phyloP scores from a whole-genome alignment of 2,329 filamentous ascomycete genomes.

The Myriosclerotinia curreyana region DNA sequence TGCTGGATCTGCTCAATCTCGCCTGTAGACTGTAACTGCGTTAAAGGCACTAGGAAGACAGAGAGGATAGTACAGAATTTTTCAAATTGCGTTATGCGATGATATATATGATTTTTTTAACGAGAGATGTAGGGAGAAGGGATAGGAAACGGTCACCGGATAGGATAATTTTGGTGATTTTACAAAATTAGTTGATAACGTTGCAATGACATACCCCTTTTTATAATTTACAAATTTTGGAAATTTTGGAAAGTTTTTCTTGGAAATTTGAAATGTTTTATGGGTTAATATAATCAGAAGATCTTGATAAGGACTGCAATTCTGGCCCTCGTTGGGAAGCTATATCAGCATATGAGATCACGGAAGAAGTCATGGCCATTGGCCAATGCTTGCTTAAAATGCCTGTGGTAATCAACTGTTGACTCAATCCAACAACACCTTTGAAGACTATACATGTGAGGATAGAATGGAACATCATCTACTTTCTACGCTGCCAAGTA shows the following conservation, averaged over 20 bases:
- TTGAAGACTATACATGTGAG: no score
- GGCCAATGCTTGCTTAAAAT: no score
- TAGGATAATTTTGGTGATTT: background rate
- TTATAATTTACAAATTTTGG: background rate
- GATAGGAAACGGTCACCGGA: background rate
- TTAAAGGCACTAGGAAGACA: background rate
- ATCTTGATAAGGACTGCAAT: no score
- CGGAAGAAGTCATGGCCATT: conserved; percentile 11
- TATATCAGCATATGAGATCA: background rate
- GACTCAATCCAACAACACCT: no score
- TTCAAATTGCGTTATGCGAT: background rate
- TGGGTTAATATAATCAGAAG: no score
- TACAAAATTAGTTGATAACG: conserved; percentile 3
- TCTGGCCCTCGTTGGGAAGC: no score
- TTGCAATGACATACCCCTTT: conserved; percentile 14
- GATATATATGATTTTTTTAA: conserved; percentile 15
- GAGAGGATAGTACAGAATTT: background rate
- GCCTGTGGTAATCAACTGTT: background rate
- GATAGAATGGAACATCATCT: conserved; percentile 14
- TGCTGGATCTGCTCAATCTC: conserved; percentile 21
- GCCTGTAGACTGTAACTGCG: conserved; percentile 13
- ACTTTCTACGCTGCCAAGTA: conserved; percentile 13
- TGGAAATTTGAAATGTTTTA: background rate
- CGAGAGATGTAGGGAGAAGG: background rate
- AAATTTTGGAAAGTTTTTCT: background rate